A percentile compares a stretch with the other conserved stretches of the same genome.
Evolutionary conservation across 169 alveolate species (phyloP).

Genomic region (Perkinsus chesapeaki): DNA sequence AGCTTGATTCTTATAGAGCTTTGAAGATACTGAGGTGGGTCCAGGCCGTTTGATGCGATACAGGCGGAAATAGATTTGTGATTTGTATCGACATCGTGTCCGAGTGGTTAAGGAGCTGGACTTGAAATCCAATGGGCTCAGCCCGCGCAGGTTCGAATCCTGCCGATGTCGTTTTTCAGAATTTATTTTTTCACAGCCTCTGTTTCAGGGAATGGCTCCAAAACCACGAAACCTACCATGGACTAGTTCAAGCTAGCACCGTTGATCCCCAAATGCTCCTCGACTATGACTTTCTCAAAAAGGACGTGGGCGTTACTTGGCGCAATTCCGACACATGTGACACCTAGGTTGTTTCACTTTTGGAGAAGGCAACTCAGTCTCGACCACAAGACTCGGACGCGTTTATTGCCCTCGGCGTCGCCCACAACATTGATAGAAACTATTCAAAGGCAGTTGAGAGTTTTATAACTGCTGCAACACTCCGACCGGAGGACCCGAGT

Average conservation of each 20-base stretch:
- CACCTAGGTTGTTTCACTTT: constrained; percentile 17
- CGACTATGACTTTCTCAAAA: background rate
- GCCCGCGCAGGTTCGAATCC: constrained; percentile 94
- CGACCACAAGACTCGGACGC: constrained; percentile 54
- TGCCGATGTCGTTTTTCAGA: constrained; percentile 73
- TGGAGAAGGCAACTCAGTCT: constrained; percentile 37
- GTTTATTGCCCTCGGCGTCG: constrained; percentile 68
- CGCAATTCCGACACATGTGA: background rate
- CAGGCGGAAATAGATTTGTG: constrained; percentile 40
- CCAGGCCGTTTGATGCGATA: constrained; percentile 41
- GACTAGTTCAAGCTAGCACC: background rate
- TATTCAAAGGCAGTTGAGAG: constrained; percentile 56
- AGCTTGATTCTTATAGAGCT: constrained; percentile 58
- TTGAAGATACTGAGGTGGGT: constrained; percentile 12
- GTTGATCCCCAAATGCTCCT: background rate
- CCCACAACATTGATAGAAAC: constrained; percentile 60
- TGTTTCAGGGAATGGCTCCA: background rate
- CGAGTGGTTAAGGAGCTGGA: constrained; percentile 77
- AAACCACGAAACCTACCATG: background rate
- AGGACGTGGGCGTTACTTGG: background rate
- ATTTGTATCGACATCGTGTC: constrained; percentile 58
- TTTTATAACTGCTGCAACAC: constrained; percentile 48
- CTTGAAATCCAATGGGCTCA: constrained; percentile 82
- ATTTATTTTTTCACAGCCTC: constrained; percentile 8
- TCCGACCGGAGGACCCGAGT: background rate